Conservation (phyloP, 257 asterid genomes). For the Euphrasia confusa region DNA sequence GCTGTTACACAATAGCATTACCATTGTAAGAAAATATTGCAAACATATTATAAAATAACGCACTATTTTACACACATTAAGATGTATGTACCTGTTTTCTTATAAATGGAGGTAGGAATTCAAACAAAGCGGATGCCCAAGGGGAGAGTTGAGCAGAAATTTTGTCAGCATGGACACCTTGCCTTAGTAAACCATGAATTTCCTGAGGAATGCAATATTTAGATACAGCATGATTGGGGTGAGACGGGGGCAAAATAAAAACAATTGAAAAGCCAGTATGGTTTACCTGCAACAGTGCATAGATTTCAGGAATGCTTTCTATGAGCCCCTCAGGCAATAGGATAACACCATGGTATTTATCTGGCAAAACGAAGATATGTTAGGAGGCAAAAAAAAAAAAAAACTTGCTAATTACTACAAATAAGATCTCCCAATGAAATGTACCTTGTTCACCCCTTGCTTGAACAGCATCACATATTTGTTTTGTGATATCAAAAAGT, state of each 20-base stretch:
- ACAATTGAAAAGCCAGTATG: background rate
- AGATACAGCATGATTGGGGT: background rate
- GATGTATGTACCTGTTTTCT: constrained; percentile 62
- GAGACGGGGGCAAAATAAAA: constrained; percentile 7
- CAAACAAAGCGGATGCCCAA: constrained; percentile 95
- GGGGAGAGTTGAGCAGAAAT: constrained; percentile 90
- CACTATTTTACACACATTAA: constrained; percentile 7
- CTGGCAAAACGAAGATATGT: constrained; percentile 37
- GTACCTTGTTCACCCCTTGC: constrained; percentile 89
- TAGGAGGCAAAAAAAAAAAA: constrained; percentile 12
- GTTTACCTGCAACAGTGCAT: constrained; percentile 82
- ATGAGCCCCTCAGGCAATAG: constrained; percentile 96
- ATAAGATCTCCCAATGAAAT: constrained; percentile 17
- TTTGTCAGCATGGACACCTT: constrained; percentile 76
- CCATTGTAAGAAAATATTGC: constrained; percentile 23
- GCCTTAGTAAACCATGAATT: constrained; percentile 82
- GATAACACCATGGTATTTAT: constrained; percentile 89
- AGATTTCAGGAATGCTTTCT: constrained; percentile 94
- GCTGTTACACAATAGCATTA: constrained; percentile 38
- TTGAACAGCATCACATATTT: constrained; percentile 95
- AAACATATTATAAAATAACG: background rate
- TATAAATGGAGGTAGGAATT: constrained; percentile 82
- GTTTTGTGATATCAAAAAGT: constrained; percentile 88
- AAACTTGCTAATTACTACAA: background rate
- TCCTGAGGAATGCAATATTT: constrained; percentile 46